These are phyloP conservation scores for Ceriops zippeliana DNA, from an alignment of 345 rosid genomes.

Conservation along the genomic window DNA sequence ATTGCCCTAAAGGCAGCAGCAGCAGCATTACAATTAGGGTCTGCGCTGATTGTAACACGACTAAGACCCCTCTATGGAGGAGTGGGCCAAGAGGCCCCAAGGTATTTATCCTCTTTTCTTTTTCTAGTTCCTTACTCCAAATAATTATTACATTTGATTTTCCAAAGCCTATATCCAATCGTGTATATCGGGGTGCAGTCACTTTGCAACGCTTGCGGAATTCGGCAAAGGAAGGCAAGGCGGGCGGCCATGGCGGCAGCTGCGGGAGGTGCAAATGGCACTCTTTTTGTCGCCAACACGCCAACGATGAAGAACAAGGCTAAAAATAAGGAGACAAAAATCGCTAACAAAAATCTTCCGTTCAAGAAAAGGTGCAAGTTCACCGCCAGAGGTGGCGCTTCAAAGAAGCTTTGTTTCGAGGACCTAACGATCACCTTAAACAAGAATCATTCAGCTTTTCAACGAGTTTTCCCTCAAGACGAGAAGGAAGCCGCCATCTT, in stretches of 20 bases:
- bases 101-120: slow-evolving; percentile 24
- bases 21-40: slow-evolving; percentile 28
- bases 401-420: slow-evolving; percentile 34
- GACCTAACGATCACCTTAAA: slow-evolving; percentile 35
- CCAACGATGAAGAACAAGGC: slow-evolving; percentile 26
- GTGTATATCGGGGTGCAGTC: slow-evolving; percentile 42
- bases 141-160: background rate
- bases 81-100: slow-evolving; percentile 68
- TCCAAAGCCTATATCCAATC: background rate
- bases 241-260: slow-evolving; percentile 63
- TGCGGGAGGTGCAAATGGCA: slow-evolving; percentile 17
- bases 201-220: slow-evolving; percentile 92
- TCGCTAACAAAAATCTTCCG: slow-evolving; percentile 19
- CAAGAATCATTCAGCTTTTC: slow-evolving; percentile 27
- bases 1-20: slow-evolving; percentile 6
- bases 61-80: slow-evolving; percentile 72
- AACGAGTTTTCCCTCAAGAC: slow-evolving; percentile 43
- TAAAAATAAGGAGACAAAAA: slow-evolving; percentile 47
- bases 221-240: slow-evolving; percentile 84
- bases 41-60: slow-evolving; percentile 59
- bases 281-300: background rate
- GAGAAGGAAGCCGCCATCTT: slow-evolving; percentile 59
- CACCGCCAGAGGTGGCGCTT: background rate
- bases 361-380: slow-evolving; percentile 36
- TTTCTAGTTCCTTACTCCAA: background rate